phyloP scores from a whole-genome alignment of 352 stramenopile genomes.

The Aphanomyces invadans region DNA sequence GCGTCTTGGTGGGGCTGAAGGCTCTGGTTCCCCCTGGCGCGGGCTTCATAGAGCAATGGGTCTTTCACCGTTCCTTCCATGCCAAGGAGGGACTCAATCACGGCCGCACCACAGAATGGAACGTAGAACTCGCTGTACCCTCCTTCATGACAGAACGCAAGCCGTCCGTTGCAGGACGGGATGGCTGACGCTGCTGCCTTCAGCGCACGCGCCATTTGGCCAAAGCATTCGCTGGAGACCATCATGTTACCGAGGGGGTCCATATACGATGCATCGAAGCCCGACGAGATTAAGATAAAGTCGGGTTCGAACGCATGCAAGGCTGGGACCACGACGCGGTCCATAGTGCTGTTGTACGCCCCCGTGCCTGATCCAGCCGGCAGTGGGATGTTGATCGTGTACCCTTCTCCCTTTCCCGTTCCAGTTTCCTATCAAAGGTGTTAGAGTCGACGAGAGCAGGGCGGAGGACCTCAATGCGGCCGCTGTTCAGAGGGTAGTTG shows the following conservation, averaged over 20 bases:
- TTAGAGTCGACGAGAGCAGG: no score
- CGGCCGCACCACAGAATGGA: constrained; percentile 81
- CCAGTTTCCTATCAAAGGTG: constrained; percentile 33
- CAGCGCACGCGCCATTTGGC: constrained; percentile 54
- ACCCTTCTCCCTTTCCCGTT: constrained; percentile 32
- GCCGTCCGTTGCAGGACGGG: constrained; percentile 38
- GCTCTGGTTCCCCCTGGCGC: constrained; percentile 56
- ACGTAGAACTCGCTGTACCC: constrained; percentile 85
- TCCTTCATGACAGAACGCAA: constrained; percentile 74
- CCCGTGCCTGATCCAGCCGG: constrained; percentile 59
- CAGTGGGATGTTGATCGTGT: constrained; percentile 84
- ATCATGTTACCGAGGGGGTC: constrained; percentile 83
- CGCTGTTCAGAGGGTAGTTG: constrained; percentile 69
- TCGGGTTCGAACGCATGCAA: constrained; percentile 65
- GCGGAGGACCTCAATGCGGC: constrained; percentile 27
- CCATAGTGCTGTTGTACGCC: constrained; percentile 66
- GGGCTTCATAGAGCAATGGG: constrained; percentile 47
- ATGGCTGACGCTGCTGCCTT: constrained; percentile 31
- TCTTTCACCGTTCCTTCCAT: constrained; percentile 48
- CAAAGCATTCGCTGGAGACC: constrained; percentile 61
- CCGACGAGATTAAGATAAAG: constrained; percentile 68
- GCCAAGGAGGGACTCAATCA: constrained; percentile 63
- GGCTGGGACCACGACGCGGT: constrained; percentile 54
- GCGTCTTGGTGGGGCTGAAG: constrained; percentile 61
- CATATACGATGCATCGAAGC: constrained; percentile 70